Conservation (phyloP, 2,329 filamentous ascomycete genomes). For the Furcasterigmium sp. region DNA sequence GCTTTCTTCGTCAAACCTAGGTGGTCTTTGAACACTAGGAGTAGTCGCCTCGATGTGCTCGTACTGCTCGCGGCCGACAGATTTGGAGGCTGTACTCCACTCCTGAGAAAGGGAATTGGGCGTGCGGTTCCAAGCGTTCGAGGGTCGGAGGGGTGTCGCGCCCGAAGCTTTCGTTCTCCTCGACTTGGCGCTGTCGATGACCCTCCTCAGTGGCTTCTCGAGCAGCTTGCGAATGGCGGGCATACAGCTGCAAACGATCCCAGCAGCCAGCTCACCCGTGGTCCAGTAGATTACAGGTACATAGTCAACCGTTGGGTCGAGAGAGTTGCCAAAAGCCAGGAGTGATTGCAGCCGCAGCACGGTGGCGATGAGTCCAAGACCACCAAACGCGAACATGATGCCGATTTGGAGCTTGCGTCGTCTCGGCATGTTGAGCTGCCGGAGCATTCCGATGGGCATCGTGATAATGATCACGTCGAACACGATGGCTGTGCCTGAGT, state of each 20-base stretch:
- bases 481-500: slow-evolving; percentile 42
- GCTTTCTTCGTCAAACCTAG: too few species aligned
- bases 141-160: neutral
- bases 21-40: too few species aligned
- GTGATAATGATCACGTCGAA: slow-evolving; percentile 48
- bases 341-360: slow-evolving; percentile 12
- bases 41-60: neutral
- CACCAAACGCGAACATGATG: slow-evolving; percentile 11
- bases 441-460: slow-evolving; percentile 49
- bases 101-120: neutral
- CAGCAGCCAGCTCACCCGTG: slow-evolving; percentile 14
- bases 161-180: neutral
- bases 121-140: neutral
- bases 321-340: slow-evolving; percentile 9
- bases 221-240: slow-evolving; percentile 14
- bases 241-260: slow-evolving; percentile 18
- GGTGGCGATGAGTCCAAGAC: slow-evolving; percentile 12
- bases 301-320: slow-evolving; percentile 12
- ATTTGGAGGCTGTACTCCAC: neutral
- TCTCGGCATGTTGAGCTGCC: slow-evolving; percentile 47
- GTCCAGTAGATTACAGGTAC: slow-evolving; percentile 18
- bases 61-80: neutral
- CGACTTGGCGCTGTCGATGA: neutral
- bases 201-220: slow-evolving; percentile 4
- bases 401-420: slow-evolving; percentile 35